phyloP scores from a whole-genome alignment of 1,284 basidiomycete species.

The Xanthoconium separans region DNA sequence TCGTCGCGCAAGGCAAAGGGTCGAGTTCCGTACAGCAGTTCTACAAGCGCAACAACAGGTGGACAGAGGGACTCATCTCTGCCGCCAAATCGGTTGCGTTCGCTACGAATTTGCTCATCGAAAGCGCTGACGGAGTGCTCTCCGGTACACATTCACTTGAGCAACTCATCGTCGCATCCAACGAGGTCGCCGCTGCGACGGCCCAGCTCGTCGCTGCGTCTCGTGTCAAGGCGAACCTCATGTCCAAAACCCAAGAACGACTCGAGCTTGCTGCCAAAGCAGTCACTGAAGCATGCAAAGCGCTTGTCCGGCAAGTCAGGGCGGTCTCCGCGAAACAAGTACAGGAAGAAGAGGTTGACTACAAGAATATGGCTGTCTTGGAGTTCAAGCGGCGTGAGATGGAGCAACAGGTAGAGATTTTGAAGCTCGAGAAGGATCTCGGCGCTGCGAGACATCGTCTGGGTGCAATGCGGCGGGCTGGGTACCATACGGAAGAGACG shows the following conservation, averaged over 20 bases:
- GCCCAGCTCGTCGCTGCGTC: slow-evolving; percentile 98
- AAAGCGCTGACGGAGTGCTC: slow-evolving; percentile 96
- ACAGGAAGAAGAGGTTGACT: slow-evolving; percentile 85
- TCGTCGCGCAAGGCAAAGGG: slow-evolving; percentile 93
- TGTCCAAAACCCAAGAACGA: slow-evolving; percentile 97
- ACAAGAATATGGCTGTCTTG: slow-evolving; percentile 88
- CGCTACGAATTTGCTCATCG: slow-evolving; percentile 95
- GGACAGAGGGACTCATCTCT: slow-evolving; percentile 99
- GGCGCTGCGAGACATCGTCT: slow-evolving; percentile 83
- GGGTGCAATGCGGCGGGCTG: slow-evolving; percentile 88
- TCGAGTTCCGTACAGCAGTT: slow-evolving; percentile 92
- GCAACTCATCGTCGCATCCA: slow-evolving; percentile 98
- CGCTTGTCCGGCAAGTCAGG: slow-evolving; percentile 96
- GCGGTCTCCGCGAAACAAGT: slow-evolving; percentile 84
- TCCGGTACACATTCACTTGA: slow-evolving; percentile 96
- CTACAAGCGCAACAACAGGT: slow-evolving; percentile 99
- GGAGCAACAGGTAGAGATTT: slow-evolving; percentile 98
- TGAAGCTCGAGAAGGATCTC: slow-evolving; percentile 95
- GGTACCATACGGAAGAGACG: slow-evolving; percentile 82
- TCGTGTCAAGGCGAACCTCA: slow-evolving; percentile 96
- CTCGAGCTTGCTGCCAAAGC: slow-evolving; percentile 97
- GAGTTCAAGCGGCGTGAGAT: slow-evolving; percentile 99
- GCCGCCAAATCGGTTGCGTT: slow-evolving; percentile 98
- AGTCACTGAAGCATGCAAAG: slow-evolving; percentile 98
- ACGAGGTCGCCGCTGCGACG: slow-evolving; percentile 95